phyloP scores from a whole-genome alignment of 2,329 filamentous ascomycete species.

The Xylaria arbuscula region DNA sequence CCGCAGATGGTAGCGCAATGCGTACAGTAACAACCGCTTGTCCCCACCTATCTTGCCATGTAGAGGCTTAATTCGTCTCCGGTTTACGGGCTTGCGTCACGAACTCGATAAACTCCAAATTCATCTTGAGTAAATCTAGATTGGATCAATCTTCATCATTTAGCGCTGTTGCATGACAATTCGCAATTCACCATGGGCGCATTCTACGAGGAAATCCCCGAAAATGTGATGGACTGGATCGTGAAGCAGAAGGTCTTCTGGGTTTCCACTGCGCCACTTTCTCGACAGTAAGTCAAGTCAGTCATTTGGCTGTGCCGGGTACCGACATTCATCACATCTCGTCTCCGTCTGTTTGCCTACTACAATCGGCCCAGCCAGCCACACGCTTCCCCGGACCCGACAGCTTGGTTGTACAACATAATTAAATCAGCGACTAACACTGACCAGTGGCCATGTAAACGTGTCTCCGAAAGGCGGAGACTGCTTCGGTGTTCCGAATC shows the following conservation, averaged over 20 bases:
- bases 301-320: too few relatives aligned
- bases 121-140: not conserved
- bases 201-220: slow-evolving; percentile 49
- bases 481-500: slow-evolving; percentile 51
- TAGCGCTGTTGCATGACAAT: not conserved
- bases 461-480: slow-evolving; percentile 79
- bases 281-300: slow-evolving; percentile 42
- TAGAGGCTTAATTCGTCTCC: not conserved
- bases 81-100: not conserved
- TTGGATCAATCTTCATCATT: not conserved
- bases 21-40: not conserved
- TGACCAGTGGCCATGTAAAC: slow-evolving; percentile 70
- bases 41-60: not conserved
- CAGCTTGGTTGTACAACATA: not conserved
- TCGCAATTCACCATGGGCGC: slow-evolving; percentile 44
- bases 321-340: not conserved
- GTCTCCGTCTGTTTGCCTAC: too few relatives aligned
- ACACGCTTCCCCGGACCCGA: not conserved
- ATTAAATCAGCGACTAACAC: slow-evolving; percentile 1
- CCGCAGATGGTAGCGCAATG: not conserved
- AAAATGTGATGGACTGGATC: slow-evolving; percentile 69
- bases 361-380: not conserved
- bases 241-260: slow-evolving; percentile 78
- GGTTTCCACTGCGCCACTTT: slow-evolving; percentile 76
- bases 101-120: not conserved